phyloP scores from a whole-genome alignment of 2,329 filamentous ascomycete genomes.

The Chaetoscypha palmicola region DNA sequence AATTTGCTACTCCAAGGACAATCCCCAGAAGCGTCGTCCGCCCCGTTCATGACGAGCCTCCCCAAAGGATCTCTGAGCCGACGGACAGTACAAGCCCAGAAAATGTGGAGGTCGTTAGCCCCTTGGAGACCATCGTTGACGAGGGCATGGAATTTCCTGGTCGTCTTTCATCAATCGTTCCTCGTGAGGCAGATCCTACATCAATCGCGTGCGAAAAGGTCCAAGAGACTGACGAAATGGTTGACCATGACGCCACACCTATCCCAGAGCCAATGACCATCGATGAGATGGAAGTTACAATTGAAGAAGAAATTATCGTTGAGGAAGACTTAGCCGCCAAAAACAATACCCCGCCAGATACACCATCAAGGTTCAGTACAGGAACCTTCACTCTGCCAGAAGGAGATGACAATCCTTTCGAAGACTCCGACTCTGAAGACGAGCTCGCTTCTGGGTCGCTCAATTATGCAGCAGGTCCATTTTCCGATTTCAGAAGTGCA shows the following conservation, averaged over 20 bases:
- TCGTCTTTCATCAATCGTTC: conserved; percentile 35
- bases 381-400: conserved; percentile 38
- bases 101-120: neutral
- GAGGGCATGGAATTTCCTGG: conserved; percentile 31
- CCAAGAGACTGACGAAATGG: conserved; percentile 11
- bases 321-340: conserved; percentile 12
- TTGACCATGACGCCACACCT: conserved; percentile 8
- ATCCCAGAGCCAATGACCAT: neutral
- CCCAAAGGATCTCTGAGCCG: conserved; percentile 13
- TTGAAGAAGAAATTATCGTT: conserved; percentile 6
- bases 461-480: conserved; percentile 23
- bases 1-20: conserved; percentile 27
- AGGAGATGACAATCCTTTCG: conserved; percentile 40
- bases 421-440: conserved; percentile 49
- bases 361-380: conserved; percentile 18
- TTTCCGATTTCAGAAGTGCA: conserved; percentile 24
- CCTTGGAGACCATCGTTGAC: conserved; percentile 7
- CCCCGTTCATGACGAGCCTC: conserved; percentile 18
- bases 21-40: conserved; percentile 22
- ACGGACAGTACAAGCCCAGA: neutral
- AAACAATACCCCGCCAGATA: conserved; percentile 21
- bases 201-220: conserved; percentile 10
- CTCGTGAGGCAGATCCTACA: conserved; percentile 29
- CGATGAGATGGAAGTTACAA: conserved; percentile 11
- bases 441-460: conserved; percentile 36